These are phyloP conservation scores for Clathrospora elynae DNA, from an alignment of 2,329 filamentous ascomycete genomes.

Conservation along the genomic window DNA sequence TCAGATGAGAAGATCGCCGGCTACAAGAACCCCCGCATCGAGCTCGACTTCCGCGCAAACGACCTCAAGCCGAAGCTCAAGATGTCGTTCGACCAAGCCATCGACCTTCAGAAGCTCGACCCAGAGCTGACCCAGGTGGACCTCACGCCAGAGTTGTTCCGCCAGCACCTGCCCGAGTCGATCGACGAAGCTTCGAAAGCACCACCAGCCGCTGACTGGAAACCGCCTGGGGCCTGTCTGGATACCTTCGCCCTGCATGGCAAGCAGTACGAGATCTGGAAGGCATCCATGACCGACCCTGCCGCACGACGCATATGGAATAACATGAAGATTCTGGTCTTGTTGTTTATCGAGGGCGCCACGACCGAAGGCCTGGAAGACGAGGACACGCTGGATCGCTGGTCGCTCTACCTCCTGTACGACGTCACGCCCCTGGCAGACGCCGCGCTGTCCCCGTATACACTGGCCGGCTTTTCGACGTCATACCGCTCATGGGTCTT, in stretches of 20 bases:
- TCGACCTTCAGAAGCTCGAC: slow-evolving; percentile 70
- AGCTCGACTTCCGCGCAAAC: slow-evolving; percentile 69
- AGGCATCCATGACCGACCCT: slow-evolving; percentile 71
- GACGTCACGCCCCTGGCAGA: slow-evolving; percentile 43
- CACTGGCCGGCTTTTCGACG: slow-evolving; percentile 86
- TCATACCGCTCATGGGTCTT: slow-evolving; percentile 82
- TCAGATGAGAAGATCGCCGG: slow-evolving; percentile 92
- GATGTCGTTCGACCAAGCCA: slow-evolving; percentile 73
- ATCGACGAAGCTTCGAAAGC: slow-evolving; percentile 43
- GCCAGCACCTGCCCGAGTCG: slow-evolving; percentile 49
- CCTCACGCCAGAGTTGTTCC: slow-evolving; percentile 64
- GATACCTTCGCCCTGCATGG: slow-evolving; percentile 66
- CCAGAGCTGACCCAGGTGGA: slow-evolving; percentile 67
- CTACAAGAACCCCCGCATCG: slow-evolving; percentile 80
- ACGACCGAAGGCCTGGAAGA: slow-evolving; percentile 73
- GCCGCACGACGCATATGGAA: slow-evolving; percentile 73
- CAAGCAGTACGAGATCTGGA: slow-evolving; percentile 82
- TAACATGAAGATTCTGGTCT: slow-evolving; percentile 81
- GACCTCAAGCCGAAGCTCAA: slow-evolving; percentile 80
- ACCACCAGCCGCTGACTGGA: slow-evolving; percentile 54
- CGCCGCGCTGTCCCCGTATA: slow-evolving; percentile 58
- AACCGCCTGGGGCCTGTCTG: slow-evolving; percentile 76
- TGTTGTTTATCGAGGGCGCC: slow-evolving; percentile 93
- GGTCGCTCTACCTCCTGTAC: slow-evolving; percentile 84
- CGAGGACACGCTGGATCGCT: slow-evolving; percentile 74